Base-by-base conservation (phyloP, 257 asterid species). In the Mitragyna speciosa region DNA sequence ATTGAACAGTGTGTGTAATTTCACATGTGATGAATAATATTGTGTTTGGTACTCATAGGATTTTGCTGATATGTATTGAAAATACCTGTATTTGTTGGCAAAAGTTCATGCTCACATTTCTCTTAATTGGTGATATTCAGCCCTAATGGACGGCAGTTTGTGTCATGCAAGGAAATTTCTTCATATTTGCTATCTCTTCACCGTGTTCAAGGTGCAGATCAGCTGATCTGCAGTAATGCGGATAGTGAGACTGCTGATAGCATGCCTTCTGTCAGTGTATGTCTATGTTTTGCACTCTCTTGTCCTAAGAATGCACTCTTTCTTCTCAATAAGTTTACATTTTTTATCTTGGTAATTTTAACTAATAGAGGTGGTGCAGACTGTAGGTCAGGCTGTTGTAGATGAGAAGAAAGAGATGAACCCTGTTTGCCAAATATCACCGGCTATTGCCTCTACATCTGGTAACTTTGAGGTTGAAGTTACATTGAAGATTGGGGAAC, bases 91-190 rank as follows among this genome's bases (percentile, higher is more conserved):
- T 41, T 20, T 39, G 14, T 39, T 70, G 68, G 68, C 41, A 56
- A 30, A 22, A 36, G 2, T 70, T 75, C 66, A 76, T 52, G 64
- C 81, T 81, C 45, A 58, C 26, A 30, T 52, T 77, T 77, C 47
- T 17, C 70, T 77, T 59, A 36, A 75, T 85, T 85, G 70, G 76
- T 78, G 67, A 76, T 83, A 36, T 86, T 61, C 92, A 94, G 98
- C 94, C 98, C 98, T 70, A 87, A 84, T 79, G 98, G 97, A 87
- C 90, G 83, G 81, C 91, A 92, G 79, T 94, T 92, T 78, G 89
- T 82, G 69, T 81, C 95, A 41, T 94, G 97, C 91, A 92, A 89
- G 83, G 98, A 91, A 73, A 91, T 86, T 79, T 87, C 97, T 65
- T 85, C 91, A 11, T 92, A 92, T 82, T 84, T 94, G 84, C 89